Evolutionary conservation across 805 yeast genomes (phyloP), one percentile per base, ranked within the genome.

Genomic region (Jamesozyma rosinii): DNA sequence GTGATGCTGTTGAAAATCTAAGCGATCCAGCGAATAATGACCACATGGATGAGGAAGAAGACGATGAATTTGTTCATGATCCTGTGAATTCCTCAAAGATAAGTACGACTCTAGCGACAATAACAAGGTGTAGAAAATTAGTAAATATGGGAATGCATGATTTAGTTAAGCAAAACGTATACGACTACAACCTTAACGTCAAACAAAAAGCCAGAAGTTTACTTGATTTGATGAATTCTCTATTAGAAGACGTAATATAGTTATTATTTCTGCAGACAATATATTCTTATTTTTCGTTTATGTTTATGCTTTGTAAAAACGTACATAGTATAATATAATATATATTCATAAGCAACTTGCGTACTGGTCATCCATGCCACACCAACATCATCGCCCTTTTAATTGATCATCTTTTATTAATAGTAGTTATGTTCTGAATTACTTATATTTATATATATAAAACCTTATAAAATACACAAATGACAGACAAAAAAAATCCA

Each of bases 121-220:
- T 56, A 11, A 49, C 44, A 35, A 50, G 66, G 42, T 61, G 64
- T 42, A 49, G 52, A 38, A 59, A 53, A 43, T 48, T 61, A 11
- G 57, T 51, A 9, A 46, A 46, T 11, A 41, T 58, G 38, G 65
- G 65, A 4, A 42, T 61, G 19, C 50, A 55, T 40, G 59, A 58
- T 19, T 44, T 58, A 3, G 58, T 61, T 5, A 54, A 57, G 45
- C 44, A 51, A 15, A 60, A 58, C 21, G 49, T 55, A 1, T 50
- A 53, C 17, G 61, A 55, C 34, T 56, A 52, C 17, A 47, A 59
- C 6, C 44, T 59, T 13, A 46, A 55, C 31, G 62, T 59, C 3
- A 51, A 59, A 42, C 65, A 61, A 35, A 59, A 60, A 42, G 61
- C 66, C 9, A 54, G 58, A 40, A 54, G 58, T 3, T 47, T 61